These are phyloP conservation scores for Rhododendron henanense DNA, from an alignment of 148 eudicot species.

Conservation along the genomic window DNA sequence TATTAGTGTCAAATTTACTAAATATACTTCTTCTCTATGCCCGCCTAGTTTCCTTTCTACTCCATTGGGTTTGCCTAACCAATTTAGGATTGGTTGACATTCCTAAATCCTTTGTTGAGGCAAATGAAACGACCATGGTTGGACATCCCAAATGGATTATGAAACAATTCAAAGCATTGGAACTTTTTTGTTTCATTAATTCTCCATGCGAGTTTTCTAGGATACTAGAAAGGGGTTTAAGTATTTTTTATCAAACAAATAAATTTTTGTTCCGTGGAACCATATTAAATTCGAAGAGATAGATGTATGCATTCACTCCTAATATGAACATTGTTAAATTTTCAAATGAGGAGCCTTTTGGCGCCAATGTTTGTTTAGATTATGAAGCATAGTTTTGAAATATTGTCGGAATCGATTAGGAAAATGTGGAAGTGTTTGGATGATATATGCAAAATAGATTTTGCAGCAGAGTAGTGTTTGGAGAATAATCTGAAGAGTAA, in stretches of 20 bases:
- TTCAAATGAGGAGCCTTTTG: background rate
- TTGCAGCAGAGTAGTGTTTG: background rate
- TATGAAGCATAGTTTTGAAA: too few species aligned
- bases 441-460: background rate
- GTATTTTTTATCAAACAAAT: background rate
- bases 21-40: background rate
- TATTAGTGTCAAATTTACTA: background rate
- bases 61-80: background rate
- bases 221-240: background rate
- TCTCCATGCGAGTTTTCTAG: background rate
- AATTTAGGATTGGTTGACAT: background rate
- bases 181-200: background rate
- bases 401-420: background rate
- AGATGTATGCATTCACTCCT: background rate
- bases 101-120: background rate
- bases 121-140: background rate
- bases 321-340: background rate
- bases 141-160: background rate
- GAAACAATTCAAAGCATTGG: too few species aligned
- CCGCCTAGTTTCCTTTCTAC: too few species aligned
- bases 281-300: background rate
- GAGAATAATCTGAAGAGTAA: background rate
- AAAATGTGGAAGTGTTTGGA: background rate
- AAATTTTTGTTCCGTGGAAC: background rate
- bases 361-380: too few species aligned